Evolutionary conservation across 129 eudicot genomes (phyloP).

Genomic region (Lonicera japonica): DNA sequence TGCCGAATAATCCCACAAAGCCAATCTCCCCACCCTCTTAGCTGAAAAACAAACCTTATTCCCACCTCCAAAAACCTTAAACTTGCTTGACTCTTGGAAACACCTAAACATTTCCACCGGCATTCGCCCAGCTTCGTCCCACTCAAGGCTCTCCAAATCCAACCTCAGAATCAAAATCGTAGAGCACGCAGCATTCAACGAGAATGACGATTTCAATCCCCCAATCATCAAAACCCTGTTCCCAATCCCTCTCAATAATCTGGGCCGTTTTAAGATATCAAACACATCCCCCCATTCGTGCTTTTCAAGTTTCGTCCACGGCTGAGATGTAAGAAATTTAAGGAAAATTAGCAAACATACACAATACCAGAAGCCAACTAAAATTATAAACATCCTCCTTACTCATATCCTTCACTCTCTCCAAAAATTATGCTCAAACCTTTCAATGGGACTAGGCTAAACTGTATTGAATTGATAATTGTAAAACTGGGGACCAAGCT

Average conservation of each 20-base stretch:
- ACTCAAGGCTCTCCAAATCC: conserved; percentile 75
- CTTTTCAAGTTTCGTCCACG: conserved; percentile 62
- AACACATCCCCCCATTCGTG: conserved; percentile 88
- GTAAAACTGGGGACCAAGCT: no score
- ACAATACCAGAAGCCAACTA: no score
- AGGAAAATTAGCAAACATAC: no score
- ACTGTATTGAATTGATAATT: no score
- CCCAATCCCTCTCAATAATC: conserved; percentile 62
- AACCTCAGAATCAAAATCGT: conserved; percentile 77
- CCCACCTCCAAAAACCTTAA: conserved; percentile 96
- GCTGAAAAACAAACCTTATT: conserved; percentile 82
- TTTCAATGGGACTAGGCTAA: no score
- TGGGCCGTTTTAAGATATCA: conserved; percentile 76
- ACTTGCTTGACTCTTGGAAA: conserved; percentile 78
- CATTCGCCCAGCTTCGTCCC: conserved; percentile 97
- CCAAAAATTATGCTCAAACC: no score
- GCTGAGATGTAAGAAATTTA: no score
- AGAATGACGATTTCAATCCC: conserved; percentile 71
- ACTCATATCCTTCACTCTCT: no score
- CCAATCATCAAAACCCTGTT: conserved; percentile 68
- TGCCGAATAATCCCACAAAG: conserved; percentile 53
- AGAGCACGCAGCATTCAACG: conserved; percentile 66
- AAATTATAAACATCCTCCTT: no score
- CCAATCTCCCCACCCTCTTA: conserved; percentile 65
- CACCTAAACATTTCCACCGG: conserved; percentile 67